Base-by-base conservation (phyloP, 768 basidiomycete genomes). In the Crepidotus variabilis region DNA sequence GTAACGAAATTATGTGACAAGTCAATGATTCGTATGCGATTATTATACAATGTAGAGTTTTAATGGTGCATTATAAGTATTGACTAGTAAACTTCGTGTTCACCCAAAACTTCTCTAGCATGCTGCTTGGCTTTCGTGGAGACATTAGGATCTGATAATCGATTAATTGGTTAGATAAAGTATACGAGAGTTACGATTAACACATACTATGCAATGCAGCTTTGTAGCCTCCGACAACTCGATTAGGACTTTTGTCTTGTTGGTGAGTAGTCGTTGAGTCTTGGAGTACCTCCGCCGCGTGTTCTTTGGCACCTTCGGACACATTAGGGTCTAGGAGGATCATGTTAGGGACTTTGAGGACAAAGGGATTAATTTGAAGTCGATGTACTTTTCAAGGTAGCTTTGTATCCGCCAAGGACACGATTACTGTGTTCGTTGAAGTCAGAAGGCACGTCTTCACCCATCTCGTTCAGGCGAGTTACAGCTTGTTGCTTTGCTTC, bases 401-500 rank as follows among this genome's bases (percentile, higher is more conserved):
- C 71, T 47, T 70, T 70, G 54, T 71, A 70, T 6, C 67, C 69
- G 14, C 67, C 69, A 13, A 69, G 56, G 28, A 64, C 59, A n/a
- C 60, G 59, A 23, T 61, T 52, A 13, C 43, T 56, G 21, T 55
- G 43, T 7, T 43, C 52, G 23, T 36, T 48, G n/a, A 51, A 46
- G 22, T 59, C 54, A 16, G 21, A 33, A 24, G 58, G 58, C 21
- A 56, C 39, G 8, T 63, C 55, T 7, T 34, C 50, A 2, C 62
- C 65, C 66, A 73, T 68, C 9, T 71, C 61, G 18, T 76, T 71
- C 11, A 86, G 74, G 10, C 73, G 70, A 46, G 78, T 68, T 8
- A 59, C 63, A 8, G 83, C 84, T 23, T 74, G 72, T 45, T 70
- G 69, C 60, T 80, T 81, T 0, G 83, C 84, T 51, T 75, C 76